Evolutionary conservation across 2,329 filamentous ascomycete genomes (phyloP).

Genomic region (Fusarium proliferatum): DNA sequence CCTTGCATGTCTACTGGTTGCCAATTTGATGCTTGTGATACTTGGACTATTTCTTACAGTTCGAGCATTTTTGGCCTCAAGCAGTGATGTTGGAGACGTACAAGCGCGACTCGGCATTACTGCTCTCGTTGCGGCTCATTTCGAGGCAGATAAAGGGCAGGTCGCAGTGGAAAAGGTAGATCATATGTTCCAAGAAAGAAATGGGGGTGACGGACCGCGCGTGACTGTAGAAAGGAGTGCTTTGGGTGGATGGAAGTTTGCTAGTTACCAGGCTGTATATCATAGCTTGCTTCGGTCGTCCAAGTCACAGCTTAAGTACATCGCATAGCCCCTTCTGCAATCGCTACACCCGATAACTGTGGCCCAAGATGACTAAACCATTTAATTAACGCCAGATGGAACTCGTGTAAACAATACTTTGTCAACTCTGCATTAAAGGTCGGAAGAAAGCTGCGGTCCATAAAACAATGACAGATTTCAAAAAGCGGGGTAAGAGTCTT

Average conservation of each 20-base stretch:
- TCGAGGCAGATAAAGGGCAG: not conserved
- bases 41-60: not conserved
- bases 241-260: not conserved
- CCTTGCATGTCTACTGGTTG: not conserved
- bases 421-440: not conserved
- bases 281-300: not conserved
- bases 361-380: fast-evolving
- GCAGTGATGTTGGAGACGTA: not conserved
- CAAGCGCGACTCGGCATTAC: not conserved
- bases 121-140: not conserved
- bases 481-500: too few relatives aligned
- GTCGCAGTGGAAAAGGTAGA: not conserved
- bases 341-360: not conserved
- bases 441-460: not conserved
- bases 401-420: not conserved
- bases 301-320: not conserved
- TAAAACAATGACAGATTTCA: too few relatives aligned
- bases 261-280: fast-evolving
- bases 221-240: not conserved
- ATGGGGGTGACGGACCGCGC: not conserved
- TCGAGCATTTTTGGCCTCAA: not conserved
- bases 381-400: fast-evolving
- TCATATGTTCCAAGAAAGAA: not conserved
- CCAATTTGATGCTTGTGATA: not conserved
- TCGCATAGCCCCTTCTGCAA: not conserved